Percentiles rank a stretch among this genome's conserved stretches.
Conservation (phyloP, 2,329 filamentous ascomycete genomes). For the Metarhizium guizhouense region DNA sequence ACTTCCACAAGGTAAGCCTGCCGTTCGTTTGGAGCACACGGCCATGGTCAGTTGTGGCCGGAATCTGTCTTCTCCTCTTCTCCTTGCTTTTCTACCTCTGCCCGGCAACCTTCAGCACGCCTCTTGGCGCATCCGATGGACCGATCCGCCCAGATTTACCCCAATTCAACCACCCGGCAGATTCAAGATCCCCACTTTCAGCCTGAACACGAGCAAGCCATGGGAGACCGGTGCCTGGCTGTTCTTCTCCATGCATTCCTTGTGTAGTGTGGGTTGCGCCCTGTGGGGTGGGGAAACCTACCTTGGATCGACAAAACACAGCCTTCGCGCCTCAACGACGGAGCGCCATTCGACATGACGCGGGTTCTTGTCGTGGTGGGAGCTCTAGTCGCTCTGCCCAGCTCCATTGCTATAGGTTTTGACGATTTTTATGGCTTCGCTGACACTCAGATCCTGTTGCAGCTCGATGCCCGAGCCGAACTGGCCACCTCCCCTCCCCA, state of each 20-base stretch:
- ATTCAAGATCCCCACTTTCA: too few relatives aligned
- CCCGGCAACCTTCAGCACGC: too few relatives aligned
- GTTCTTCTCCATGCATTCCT: too few relatives aligned
- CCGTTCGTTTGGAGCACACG: neutral
- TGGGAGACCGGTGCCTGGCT: too few relatives aligned
- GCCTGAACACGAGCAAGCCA: too few relatives aligned
- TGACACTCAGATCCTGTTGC: conserved; percentile 13
- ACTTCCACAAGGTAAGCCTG: conserved; percentile 3
- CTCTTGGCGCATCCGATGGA: too few relatives aligned
- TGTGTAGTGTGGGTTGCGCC: too few relatives aligned
- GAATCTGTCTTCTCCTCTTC: neutral
- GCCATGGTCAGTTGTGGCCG: neutral
- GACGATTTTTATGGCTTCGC: conserved; percentile 4
- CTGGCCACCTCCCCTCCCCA: conserved; percentile 45
- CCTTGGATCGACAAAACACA: neutral
- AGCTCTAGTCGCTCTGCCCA: neutral
- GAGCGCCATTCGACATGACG: neutral
- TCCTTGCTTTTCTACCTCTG: neutral
- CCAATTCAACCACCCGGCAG: too few relatives aligned
- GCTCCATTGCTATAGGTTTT: neutral
- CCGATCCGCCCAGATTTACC: too few relatives aligned
- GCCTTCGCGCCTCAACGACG: too few relatives aligned
- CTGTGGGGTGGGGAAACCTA: too few relatives aligned
- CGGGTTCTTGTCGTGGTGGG: neutral
- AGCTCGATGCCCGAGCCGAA: conserved; percentile 11